These are phyloP conservation scores for Hypoxylon sp. DNA, from an alignment of 2,329 filamentous ascomycete species.

Conservation along the genomic window DNA sequence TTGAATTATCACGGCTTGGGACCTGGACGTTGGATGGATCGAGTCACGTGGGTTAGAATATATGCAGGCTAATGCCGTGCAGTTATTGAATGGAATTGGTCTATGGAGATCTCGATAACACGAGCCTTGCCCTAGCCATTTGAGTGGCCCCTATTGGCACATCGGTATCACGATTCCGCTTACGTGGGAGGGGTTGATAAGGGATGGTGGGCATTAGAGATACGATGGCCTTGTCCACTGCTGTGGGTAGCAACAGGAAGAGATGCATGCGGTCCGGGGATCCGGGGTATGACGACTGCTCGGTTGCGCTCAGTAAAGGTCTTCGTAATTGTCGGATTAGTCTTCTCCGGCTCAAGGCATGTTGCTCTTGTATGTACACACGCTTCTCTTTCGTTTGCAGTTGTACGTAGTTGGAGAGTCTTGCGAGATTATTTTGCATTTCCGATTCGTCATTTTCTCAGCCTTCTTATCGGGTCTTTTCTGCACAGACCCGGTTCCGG, in stretches of 20 bases:
- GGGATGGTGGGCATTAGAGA: not conserved
- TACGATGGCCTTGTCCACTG: not conserved
- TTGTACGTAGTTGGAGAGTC: not conserved
- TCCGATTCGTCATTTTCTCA: constrained; percentile 19
- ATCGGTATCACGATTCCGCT: too few species aligned
- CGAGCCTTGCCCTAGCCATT: not conserved
- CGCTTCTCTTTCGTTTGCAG: not conserved
- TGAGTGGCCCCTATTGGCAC: not conserved
- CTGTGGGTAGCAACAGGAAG: not conserved
- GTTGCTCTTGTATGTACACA: not conserved
- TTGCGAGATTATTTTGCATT: not conserved
- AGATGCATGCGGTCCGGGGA: not conserved
- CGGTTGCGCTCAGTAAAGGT: not conserved
- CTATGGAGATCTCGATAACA: not conserved
- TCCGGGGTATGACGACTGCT: not conserved
- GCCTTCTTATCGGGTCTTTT: not conserved
- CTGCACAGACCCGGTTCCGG: not conserved
- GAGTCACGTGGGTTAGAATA: constrained; percentile 5
- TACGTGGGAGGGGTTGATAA: not conserved
- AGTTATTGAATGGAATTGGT: constrained; percentile 1
- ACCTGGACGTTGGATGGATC: not conserved
- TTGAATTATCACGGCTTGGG: constrained; percentile 2
- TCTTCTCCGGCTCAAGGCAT: not conserved
- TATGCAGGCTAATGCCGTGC: constrained; percentile 1
- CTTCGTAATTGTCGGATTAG: not conserved